Evolutionary conservation across 2,329 filamentous ascomycete species (phyloP).

Genomic region (Verticillium nubilum): DNA sequence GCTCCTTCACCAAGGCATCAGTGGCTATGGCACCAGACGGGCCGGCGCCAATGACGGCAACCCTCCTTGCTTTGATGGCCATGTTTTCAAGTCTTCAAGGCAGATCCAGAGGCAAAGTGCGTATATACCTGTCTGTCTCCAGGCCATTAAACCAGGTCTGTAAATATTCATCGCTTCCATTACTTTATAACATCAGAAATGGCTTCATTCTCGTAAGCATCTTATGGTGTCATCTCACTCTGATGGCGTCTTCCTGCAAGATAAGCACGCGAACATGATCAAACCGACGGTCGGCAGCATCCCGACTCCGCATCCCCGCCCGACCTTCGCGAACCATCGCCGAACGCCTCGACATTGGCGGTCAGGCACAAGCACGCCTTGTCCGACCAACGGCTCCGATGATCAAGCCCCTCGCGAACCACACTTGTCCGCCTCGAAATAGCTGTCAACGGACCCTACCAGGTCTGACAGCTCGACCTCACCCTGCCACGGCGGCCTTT

Average conservation of each 20-base stretch:
- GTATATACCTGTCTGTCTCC: too few species aligned
- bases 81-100: background rate
- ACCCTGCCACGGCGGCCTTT: constrained; percentile 6
- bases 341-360: background rate
- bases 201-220: background rate
- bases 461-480: background rate
- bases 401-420: background rate
- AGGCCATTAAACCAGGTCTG: background rate
- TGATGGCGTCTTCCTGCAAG: constrained; percentile 1
- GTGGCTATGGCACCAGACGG: constrained; percentile 52
- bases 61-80: constrained; percentile 9
- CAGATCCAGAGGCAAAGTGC: too few species aligned
- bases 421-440: background rate
- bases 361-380: background rate
- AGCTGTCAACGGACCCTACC: background rate
- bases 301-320: background rate
- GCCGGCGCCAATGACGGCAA: constrained; percentile 54
- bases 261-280: constrained; percentile 2
- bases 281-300: background rate
- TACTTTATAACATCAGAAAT: background rate
- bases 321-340: background rate
- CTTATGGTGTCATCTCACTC: background rate
- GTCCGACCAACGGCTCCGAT: background rate
- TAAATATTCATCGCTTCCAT: background rate
- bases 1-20: constrained; percentile 50